Evolutionary conservation across 2,329 filamentous ascomycete genomes (phyloP), one percentile per base, ranked within the genome.

Genomic region (Aspergillus floridensis): DNA sequence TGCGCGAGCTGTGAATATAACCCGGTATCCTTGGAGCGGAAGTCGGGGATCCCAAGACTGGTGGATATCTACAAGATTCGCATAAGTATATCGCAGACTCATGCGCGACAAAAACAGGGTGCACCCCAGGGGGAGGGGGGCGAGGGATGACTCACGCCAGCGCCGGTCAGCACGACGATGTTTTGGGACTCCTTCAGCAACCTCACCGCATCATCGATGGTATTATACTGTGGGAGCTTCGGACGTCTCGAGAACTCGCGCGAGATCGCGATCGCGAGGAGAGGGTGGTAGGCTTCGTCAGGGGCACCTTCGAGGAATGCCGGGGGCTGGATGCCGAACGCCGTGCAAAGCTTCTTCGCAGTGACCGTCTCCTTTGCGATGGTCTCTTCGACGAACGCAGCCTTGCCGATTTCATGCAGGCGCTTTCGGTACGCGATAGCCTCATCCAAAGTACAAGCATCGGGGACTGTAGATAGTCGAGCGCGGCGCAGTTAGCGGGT

Each of bases 1-100:
- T 91, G 86, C 67, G 86, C 87, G 54, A 98, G 82, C 72, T 92
- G 89, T 49, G 92, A 88, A 77, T 98, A 98, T 58, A 98, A 88
- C 53, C 93, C 93, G 1, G 88, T 96, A 70, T 91, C 90, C 75
- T 95, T 95, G 55, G 93, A 97, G 65, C 95, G 88, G 72, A 99
- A 99, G 75, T 99, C 95, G 4, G 95, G 95, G 60, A 99, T 98
- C 62, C 95, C 95, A 21, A 99, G 86, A 54, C 92, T 96, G 0
- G 95, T 99, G 26, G 93, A 97, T 66, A 99, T 98, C 77, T 81
- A 49, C 35, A 14, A 19, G 31, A 32, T 14, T 31, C 21, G 26
- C 19, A 48, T 64, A 14, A 66, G 59, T 51, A 53, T 31, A 46
- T 19, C 16, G 7, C 22, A 12, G 29, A 24, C n/a, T 10, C 14